These are phyloP conservation scores for Pyrenophora teres DNA, from an alignment of 2,329 filamentous ascomycete species.

Conservation along the genomic window DNA sequence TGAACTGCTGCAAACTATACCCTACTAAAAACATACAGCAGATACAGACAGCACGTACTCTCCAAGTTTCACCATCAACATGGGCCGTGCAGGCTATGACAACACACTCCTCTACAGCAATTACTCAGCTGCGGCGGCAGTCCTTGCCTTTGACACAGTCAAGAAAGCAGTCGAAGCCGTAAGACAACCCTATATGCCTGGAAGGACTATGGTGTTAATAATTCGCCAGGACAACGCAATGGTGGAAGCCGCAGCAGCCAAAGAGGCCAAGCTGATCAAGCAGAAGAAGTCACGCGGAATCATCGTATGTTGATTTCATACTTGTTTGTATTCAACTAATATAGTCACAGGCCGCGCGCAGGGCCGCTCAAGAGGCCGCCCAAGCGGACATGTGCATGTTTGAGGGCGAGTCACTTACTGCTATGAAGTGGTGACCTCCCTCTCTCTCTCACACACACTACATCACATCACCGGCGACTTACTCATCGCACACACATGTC, in stretches of 20 bases:
- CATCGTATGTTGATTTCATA: conserved; percentile 4
- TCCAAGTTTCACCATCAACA: not conserved
- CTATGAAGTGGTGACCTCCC: not conserved
- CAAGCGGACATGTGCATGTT: not conserved
- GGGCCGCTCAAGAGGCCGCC: conserved; percentile 1
- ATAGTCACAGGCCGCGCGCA: conserved; percentile 9
- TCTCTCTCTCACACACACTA: too few relatives aligned
- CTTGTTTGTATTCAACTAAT: conserved; percentile 9
- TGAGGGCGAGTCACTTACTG: not conserved
- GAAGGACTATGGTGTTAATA: not conserved
- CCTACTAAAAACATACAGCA: not conserved
- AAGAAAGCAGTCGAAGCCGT: conserved; percentile 3
- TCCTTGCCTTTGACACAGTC: conserved; percentile 1
- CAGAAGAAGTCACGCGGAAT: conserved; percentile 18
- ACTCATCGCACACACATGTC: not conserved
- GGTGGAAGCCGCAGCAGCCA: not conserved
- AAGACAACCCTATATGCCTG: not conserved
- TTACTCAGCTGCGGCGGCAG: conserved; percentile 7
- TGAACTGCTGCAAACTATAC: not conserved
- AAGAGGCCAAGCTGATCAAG: conserved; percentile 8
- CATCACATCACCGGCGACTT: not conserved
- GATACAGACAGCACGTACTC: not conserved
- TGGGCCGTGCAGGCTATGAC: conserved; percentile 31
- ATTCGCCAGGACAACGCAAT: too few relatives aligned
- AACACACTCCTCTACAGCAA: conserved; percentile 3